These are phyloP conservation scores for Neonectria ditissima DNA, from an alignment of 2,329 filamentous ascomycete species.

Conservation along the genomic window DNA sequence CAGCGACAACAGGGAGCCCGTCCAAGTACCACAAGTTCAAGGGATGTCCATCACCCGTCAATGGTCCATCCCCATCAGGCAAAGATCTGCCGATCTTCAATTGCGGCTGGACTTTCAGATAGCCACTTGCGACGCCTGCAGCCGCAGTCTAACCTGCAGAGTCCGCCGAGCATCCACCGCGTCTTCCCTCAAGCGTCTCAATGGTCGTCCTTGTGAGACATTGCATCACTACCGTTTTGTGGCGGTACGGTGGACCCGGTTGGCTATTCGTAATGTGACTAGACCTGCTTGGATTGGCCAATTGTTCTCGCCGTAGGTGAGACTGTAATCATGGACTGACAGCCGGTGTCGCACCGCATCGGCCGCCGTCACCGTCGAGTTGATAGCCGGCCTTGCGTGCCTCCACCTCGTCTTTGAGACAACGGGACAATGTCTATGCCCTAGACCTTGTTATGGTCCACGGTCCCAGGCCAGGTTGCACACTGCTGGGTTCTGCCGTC, in stretches of 20 bases:
- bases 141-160: slow-evolving; percentile 11
- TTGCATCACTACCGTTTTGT: slow-evolving; percentile 25
- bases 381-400: slow-evolving; percentile 2
- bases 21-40: background rate
- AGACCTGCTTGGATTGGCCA: slow-evolving; percentile 22
- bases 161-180: slow-evolving; percentile 24
- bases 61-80: slow-evolving; percentile 10
- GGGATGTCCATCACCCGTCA: background rate
- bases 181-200: slow-evolving; percentile 17
- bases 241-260: background rate
- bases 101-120: slow-evolving; percentile 21
- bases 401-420: slow-evolving; percentile 29
- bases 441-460: background rate
- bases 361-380: slow-evolving; percentile 13
- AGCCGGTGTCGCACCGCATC: slow-evolving; percentile 26
- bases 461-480: background rate
- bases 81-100: slow-evolving; percentile 34
- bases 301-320: slow-evolving; percentile 25
- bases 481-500: background rate
- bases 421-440: slow-evolving; percentile 13
- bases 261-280: slow-evolving; percentile 15
- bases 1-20: background rate
- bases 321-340: slow-evolving; percentile 29
- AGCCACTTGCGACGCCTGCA: slow-evolving; percentile 17
- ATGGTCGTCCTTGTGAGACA: slow-evolving; percentile 39